Evolutionary conservation across 225 moss, liverwort and hornwort genomes (phyloP).

Genomic region (Pseudoscleropodium purum): DNA sequence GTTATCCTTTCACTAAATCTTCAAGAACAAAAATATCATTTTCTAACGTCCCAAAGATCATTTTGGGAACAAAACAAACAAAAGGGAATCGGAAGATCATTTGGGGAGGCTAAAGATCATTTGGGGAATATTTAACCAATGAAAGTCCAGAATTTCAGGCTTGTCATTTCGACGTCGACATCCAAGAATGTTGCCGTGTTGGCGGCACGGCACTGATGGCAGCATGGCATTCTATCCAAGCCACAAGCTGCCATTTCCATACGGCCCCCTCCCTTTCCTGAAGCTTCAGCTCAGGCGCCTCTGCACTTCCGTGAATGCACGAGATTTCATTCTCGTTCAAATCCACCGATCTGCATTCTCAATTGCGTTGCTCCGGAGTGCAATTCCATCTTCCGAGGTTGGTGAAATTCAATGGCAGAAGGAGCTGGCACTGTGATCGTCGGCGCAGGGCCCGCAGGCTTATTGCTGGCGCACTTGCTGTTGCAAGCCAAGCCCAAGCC

Average conservation of each 20-base stretch:
- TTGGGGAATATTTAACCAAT: background rate
- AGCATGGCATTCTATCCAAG: background rate
- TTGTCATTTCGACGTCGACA: background rate
- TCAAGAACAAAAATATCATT: background rate
- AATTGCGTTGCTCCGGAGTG: background rate
- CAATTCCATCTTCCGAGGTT: background rate
- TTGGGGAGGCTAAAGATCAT: background rate
- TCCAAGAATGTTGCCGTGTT: background rate
- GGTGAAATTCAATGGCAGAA: conserved; percentile 21
- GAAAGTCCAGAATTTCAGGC: background rate
- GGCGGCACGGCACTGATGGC: background rate
- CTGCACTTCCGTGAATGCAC: background rate
- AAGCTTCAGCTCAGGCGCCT: background rate
- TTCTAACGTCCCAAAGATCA: background rate
- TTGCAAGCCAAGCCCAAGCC: conserved; percentile 30
- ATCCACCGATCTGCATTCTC: background rate
- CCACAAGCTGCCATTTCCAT: background rate
- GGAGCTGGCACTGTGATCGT: conserved; percentile 44
- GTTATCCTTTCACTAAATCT: background rate
- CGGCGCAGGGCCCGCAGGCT: conserved; percentile 48
- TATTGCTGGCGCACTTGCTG: conserved; percentile 44
- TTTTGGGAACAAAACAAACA: too few species aligned
- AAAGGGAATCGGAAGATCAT: too few species aligned
- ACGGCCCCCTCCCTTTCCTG: background rate
- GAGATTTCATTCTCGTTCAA: background rate